Evolutionary conservation across 495 filamentous ascomycete species (phyloP), one percentile per base, ranked within the genome.

Genomic region (Trichoderma asperelloides): DNA sequence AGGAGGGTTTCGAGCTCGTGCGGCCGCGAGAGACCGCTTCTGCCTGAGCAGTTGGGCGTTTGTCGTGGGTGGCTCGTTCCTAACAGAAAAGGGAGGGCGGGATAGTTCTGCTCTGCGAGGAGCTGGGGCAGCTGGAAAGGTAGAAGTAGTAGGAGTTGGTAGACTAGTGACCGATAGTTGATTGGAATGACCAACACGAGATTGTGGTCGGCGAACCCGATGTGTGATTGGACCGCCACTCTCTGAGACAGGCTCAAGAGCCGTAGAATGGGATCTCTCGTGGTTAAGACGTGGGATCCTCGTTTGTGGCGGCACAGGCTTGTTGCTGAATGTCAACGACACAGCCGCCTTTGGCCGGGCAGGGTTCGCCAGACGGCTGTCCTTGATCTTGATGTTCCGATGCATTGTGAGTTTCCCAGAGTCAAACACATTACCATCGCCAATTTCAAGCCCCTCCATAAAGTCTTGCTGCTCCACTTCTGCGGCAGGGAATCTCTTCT

Each of bases 221-320:
- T 60, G 78, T 78, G 23, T 80, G 80, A 68, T 82, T 37, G 90
- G 87, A 30, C 87, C 92, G 66, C 93, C 94, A 66, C 88, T 91
- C 77, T 98, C 96, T 47, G 91, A 96, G 2, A 98, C 93, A 39
- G 94, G 93, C 69, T 97, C 95, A 12, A 98, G 82, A 2, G 87
- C 89, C n/a, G 92, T 89, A 71, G 85, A 85, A 57, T 90, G 87
- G 43, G 86, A 83, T 60, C 85, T 79, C 66, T 85, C 85, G 67
- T 85, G 83, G 73, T 87, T 84, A 69, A 84, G 86, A 65, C 89
- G 84, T 62, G 89, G 86, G 68, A 93, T 78, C 55, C 83, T 78
- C 43, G 81, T 80, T 23, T 45, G 62, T 64, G 68, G 63, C 11
- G 77, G 70, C 45, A 74, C 66, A 23, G 78, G 74, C 71, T 92